phyloP scores from a whole-genome alignment of 2,329 filamentous ascomycete genomes.

The Penicillium sp. region DNA sequence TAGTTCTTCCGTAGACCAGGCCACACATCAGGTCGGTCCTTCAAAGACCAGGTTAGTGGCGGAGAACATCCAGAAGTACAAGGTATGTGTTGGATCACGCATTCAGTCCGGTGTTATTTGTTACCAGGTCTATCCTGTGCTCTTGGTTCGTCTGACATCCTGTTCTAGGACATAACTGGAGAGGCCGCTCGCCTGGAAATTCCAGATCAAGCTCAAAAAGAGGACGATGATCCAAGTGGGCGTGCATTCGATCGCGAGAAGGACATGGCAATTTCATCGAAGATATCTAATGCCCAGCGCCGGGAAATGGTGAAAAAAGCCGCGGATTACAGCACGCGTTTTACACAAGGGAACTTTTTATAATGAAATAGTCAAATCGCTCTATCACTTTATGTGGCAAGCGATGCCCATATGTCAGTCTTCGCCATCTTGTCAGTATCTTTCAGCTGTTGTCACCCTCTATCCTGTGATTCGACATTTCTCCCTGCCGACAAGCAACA shows the following conservation, averaged over 20 bases:
- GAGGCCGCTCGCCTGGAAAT: constrained; percentile 44
- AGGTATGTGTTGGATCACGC: constrained; percentile 40
- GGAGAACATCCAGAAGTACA: constrained; percentile 54
- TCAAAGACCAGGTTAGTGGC: constrained; percentile 29
- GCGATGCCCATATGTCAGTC: too few species aligned
- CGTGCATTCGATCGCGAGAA: constrained; percentile 88
- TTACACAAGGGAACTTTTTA: constrained; percentile 67
- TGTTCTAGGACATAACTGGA: constrained; percentile 40
- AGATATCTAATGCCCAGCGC: constrained; percentile 68
- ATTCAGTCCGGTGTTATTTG: too few species aligned
- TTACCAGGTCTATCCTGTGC: neutral
- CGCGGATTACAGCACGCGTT: constrained; percentile 75
- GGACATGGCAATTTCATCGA: constrained; percentile 76
- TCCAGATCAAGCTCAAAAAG: constrained; percentile 57
- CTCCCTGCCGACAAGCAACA: too few species aligned
- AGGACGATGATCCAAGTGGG: constrained; percentile 87
- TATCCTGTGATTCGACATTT: too few species aligned
- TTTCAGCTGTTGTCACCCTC: too few species aligned
- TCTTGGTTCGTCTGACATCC: neutral
- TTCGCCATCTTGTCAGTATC: too few species aligned
- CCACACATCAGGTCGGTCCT: constrained; percentile 7
- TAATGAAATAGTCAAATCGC: neutral
- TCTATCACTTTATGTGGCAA: too few species aligned
- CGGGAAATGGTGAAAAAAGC: constrained; percentile 75
- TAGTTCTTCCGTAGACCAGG: constrained; percentile 27